Conservation (phyloP, 768 basidiomycete genomes). For the Termitomyces sp. region DNA sequence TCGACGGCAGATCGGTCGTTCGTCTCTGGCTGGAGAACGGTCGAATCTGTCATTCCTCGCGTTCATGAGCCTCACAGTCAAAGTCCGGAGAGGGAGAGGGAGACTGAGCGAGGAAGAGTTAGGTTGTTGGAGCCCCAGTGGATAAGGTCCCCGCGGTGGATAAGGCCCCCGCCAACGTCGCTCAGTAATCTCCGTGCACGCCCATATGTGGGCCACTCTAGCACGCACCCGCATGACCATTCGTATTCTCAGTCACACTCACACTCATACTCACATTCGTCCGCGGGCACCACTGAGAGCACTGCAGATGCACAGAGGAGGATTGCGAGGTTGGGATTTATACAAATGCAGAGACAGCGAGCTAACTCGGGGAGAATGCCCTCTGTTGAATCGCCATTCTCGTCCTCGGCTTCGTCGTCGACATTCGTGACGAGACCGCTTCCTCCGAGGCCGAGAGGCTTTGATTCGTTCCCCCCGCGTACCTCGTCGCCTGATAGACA, state of each 20-base stretch:
- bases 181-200: slow-evolving; percentile 4
- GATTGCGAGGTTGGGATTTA: slow-evolving; percentile 32
- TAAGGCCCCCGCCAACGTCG: no score
- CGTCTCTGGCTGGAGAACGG: neutral
- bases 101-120: neutral
- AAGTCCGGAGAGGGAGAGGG: slow-evolving; percentile 2
- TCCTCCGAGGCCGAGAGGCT: neutral
- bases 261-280: slow-evolving; percentile 19
- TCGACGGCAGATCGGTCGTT: neutral
- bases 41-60: neutral
- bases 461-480: neutral
- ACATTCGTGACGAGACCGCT: neutral
- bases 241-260: slow-evolving; percentile 24
- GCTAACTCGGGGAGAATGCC: neutral
- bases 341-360: slow-evolving; percentile 15
- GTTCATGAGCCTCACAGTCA: neutral
- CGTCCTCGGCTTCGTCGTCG: neutral
- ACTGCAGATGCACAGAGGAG: slow-evolving; percentile 37
- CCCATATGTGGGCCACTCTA: slow-evolving; percentile 8
- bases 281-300: slow-evolving; percentile 35
- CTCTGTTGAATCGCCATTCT: neutral
- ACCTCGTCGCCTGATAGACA: neutral
- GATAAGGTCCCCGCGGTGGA: no score
- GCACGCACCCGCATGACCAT: neutral
- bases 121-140: neutral